Percentiles rank a stretch among this genome's conserved stretches.
Evolutionary conservation across 1,284 basidiomycete genomes (phyloP).

Genomic region (Cystobasidium sp.): DNA sequence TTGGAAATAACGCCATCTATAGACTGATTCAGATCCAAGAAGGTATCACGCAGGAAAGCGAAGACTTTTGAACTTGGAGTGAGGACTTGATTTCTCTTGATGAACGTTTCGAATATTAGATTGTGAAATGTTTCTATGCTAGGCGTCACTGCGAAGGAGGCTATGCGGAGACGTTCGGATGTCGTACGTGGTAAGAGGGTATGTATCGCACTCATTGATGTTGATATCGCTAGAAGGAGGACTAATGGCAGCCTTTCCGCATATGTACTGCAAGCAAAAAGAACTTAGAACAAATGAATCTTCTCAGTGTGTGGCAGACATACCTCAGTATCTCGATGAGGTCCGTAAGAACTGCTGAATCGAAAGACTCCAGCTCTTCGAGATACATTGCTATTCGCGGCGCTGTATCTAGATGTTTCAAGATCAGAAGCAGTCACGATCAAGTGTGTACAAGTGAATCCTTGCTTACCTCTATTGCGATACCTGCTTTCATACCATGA

Average conservation of each 20-base stretch:
- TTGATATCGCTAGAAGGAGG: constrained; percentile 39
- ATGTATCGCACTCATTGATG: constrained; percentile 36
- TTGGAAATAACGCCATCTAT: constrained; percentile 38
- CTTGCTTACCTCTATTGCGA: constrained; percentile 4
- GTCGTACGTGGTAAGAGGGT: constrained; percentile 17
- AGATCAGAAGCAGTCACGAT: not conserved
- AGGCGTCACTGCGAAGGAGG: constrained; percentile 23
- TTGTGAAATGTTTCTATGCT: constrained; percentile 37
- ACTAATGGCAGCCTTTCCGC: constrained; percentile 21
- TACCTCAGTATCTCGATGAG: constrained; percentile 36
- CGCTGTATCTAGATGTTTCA: not conserved
- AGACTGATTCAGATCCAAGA: constrained; percentile 34
- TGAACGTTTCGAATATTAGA: constrained; percentile 33
- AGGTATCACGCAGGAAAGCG: constrained; percentile 26
- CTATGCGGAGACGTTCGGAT: constrained; percentile 21
- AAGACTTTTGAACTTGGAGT: constrained; percentile 24
- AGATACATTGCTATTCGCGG: constrained; percentile 30
- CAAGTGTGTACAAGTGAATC: no score
- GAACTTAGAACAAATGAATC: not conserved
- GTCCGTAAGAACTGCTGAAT: constrained; percentile 28
- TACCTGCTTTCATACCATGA: constrained; percentile 39
- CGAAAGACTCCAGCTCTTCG: constrained; percentile 44
- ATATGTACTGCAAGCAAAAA: not conserved
- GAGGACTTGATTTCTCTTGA: constrained; percentile 19
- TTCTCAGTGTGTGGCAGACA: not conserved